Percentiles rank a stretch among this genome's conserved stretches.
Evolutionary conservation across 257 asterid genomes (phyloP).

Genomic region (Plantago major): DNA sequence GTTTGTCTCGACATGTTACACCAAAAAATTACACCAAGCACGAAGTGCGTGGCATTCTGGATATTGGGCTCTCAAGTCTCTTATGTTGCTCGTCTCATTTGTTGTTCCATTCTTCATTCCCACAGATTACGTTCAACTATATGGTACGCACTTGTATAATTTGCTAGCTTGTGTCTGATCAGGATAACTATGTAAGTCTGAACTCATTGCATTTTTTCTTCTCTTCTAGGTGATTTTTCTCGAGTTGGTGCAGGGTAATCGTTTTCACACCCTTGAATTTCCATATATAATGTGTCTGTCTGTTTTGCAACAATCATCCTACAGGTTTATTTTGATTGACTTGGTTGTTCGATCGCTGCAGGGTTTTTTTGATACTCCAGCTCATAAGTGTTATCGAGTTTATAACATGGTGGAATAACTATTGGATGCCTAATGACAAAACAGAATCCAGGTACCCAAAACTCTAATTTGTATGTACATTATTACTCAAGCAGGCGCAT

Average conservation of each 20-base stretch:
- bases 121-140: conserved; percentile 58
- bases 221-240: conserved; percentile 74
- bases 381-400: conserved; percentile 84
- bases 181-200: no score
- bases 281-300: no score
- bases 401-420: conserved; percentile 89
- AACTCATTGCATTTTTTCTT: background rate
- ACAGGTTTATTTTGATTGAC: background rate
- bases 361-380: conserved; percentile 79
- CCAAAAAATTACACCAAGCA: conserved; percentile 45
- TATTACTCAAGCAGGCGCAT: no score
- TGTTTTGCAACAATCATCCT: no score
- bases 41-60: conserved; percentile 85
- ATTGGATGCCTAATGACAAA: conserved; percentile 79
- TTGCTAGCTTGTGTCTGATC: no score
- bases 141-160: conserved; percentile 41
- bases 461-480: background rate
- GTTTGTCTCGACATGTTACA: conserved; percentile 60
- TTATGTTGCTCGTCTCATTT: conserved; percentile 43
- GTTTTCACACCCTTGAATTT: background rate
- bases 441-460: conserved; percentile 47
- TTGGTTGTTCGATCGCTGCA: conserved; percentile 22
- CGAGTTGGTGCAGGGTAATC: conserved; percentile 97
- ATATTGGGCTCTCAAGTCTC: conserved; percentile 62
- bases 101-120: conserved; percentile 77